These are phyloP conservation scores for Phylloporus scabripes DNA, from an alignment of 768 basidiomycete species.

Conservation along the genomic window DNA sequence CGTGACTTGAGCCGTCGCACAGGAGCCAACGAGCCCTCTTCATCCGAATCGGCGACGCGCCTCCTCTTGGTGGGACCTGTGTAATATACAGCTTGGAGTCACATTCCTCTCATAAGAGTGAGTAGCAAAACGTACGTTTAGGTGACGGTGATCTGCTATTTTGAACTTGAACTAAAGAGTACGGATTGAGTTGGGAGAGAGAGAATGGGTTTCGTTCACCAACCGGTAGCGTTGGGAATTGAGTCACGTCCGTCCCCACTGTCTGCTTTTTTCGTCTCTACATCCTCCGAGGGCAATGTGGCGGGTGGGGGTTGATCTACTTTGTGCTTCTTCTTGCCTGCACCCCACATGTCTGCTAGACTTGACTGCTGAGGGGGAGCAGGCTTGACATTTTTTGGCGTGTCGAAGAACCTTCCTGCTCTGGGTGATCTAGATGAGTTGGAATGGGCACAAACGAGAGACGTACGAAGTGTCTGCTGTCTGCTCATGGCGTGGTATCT, in stretches of 20 bases:
- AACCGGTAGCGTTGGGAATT: slow-evolving; percentile 7
- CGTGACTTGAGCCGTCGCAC: background rate
- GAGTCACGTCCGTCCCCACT: slow-evolving; percentile 7
- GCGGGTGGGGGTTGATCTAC: slow-evolving; percentile 16
- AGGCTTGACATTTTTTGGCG: slow-evolving; percentile 63
- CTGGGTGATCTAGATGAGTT: background rate
- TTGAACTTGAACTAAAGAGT: slow-evolving; percentile 34
- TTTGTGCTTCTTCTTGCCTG: slow-evolving; percentile 39
- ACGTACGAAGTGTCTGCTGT: slow-evolving; percentile 67
- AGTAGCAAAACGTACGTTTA: slow-evolving; percentile 14
- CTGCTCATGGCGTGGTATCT: slow-evolving; percentile 46
- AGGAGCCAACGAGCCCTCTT: slow-evolving; percentile 25
- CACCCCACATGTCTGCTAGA: slow-evolving; percentile 69
- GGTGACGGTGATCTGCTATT: slow-evolving; percentile 29
- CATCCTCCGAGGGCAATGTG: slow-evolving; percentile 20
- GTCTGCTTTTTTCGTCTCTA: slow-evolving; percentile 23
- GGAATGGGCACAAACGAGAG: background rate
- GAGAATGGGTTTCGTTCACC: slow-evolving; percentile 1
- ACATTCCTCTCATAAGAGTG: background rate
- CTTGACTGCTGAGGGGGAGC: slow-evolving; percentile 74
- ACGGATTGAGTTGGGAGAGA: slow-evolving; percentile 1
- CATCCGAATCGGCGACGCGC: slow-evolving; percentile 50
- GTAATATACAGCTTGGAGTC: background rate
- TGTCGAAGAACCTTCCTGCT: slow-evolving; percentile 68
- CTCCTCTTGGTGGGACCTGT: slow-evolving; percentile 44